A percentile compares a stretch with the other conserved stretches of the same genome.
phyloP scores from a whole-genome alignment of 768 basidiomycete genomes.

The Tricholoma furcatifolium region DNA sequence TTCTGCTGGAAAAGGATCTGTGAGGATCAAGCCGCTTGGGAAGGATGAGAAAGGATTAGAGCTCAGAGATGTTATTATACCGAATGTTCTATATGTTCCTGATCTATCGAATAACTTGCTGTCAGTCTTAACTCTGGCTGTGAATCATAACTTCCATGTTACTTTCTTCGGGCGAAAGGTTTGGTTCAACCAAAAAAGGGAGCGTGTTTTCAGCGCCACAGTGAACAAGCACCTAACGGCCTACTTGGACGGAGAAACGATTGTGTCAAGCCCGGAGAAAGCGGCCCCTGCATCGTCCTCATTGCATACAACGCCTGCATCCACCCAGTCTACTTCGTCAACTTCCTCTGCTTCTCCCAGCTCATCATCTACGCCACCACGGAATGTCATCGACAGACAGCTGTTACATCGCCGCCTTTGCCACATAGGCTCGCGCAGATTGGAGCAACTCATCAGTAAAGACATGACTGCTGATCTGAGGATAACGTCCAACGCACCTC shows the following conservation, averaged over 20 bases:
- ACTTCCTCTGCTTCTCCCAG: no score
- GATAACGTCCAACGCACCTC: not conserved
- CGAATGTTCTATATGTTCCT: constrained; percentile 2
- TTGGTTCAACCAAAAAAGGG: not conserved
- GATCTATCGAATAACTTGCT: constrained; percentile 1
- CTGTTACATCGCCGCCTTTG: constrained; percentile 5
- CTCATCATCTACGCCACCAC: not conserved
- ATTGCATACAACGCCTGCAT: not conserved
- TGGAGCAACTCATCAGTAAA: not conserved
- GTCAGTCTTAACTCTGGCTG: not conserved
- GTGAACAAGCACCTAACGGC: not conserved
- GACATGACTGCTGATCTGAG: not conserved
- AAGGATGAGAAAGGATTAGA: not conserved
- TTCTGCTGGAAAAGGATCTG: constrained; percentile 4
- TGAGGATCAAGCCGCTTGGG: constrained; percentile 4
- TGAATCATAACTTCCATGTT: not conserved
- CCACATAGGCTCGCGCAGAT: not conserved
- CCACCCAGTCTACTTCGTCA: not conserved
- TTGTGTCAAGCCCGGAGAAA: not conserved
- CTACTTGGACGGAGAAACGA: constrained; percentile 1
- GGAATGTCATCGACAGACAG: not conserved
- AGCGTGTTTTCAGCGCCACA: not conserved
- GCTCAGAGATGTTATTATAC: not conserved
- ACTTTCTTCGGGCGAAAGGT: constrained; percentile 4
- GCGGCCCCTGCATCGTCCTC: not conserved